These are phyloP conservation scores for Volvox carteri DNA, from an alignment of 163 green algal species.

Conservation along the genomic window DNA sequence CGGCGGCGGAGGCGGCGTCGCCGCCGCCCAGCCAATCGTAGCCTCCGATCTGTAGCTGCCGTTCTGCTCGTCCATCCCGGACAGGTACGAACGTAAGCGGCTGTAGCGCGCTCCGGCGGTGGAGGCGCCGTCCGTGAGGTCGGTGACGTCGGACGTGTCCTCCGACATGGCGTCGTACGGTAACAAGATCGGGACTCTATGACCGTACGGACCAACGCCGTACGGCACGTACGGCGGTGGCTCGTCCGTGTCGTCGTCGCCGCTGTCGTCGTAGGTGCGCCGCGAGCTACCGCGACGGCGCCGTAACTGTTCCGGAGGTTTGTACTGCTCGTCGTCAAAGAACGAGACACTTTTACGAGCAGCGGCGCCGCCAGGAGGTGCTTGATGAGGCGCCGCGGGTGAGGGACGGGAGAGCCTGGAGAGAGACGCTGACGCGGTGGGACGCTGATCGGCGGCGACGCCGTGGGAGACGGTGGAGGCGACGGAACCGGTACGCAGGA, in stretches of 20 bases:
- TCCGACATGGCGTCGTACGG: slow-evolving; percentile 19
- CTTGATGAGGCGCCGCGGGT: background rate
- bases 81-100: slow-evolving; percentile 38
- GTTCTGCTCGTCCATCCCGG: background rate
- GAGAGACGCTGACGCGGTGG: too few species aligned
- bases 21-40: background rate
- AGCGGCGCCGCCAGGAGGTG: too few species aligned
- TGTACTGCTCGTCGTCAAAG: slow-evolving; percentile 50
- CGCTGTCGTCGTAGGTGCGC: slow-evolving; percentile 43
- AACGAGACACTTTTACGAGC: slow-evolving; percentile 46
- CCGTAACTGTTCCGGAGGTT: background rate
- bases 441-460: background rate
- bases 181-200: background rate
- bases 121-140: slow-evolving; percentile 19
- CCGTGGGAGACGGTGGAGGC: slow-evolving; percentile 18
- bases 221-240: background rate
- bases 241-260: background rate
- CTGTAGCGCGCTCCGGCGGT: slow-evolving; percentile 21
- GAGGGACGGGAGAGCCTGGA: background rate
- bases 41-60: slow-evolving; percentile 39
- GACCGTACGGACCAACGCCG: background rate
- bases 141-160: background rate
- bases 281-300: background rate
- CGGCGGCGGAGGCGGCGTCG: background rate
- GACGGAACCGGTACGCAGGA: slow-evolving; percentile 32